Conservation (phyloP, 441 rosid genomes). For the Adansonia gregorii region DNA sequence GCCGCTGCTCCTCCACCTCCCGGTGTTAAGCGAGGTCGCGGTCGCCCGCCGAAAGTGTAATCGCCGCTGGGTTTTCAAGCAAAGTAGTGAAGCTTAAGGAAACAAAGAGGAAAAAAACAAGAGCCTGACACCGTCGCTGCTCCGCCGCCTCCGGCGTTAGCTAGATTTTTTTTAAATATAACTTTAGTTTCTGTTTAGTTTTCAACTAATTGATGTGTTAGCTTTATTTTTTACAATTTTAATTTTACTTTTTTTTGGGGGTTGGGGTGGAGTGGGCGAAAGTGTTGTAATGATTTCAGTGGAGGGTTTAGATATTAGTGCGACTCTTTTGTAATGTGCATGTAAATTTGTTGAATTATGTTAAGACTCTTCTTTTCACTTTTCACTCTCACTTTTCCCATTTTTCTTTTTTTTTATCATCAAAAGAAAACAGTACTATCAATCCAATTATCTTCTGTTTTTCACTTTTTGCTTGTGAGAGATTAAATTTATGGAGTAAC, state of each 20-base stretch:
- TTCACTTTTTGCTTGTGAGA: not conserved
- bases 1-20: slow-evolving; percentile 28
- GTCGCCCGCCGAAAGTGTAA: slow-evolving; percentile 58
- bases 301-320: not conserved
- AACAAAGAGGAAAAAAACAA: not conserved
- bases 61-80: not conserved
- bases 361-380: not conserved
- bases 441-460: not conserved
- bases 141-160: not conserved
- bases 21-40: slow-evolving; percentile 66
- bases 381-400: not conserved
- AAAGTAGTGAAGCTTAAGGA: not conserved
- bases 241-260: not conserved
- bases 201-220: slow-evolving; percentile 39
- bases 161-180: slow-evolving; percentile 2
- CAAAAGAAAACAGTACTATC: not conserved
- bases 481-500: no score
- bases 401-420: not conserved
- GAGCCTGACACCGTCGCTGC: not conserved
- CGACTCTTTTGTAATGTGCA: slow-evolving; percentile 13
- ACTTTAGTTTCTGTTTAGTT: slow-evolving; percentile 34
- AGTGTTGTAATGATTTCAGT: slow-evolving; percentile 21
- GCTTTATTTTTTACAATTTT: not conserved
- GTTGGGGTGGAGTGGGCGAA: not conserved
- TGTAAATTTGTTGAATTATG: slow-evolving; percentile 22